Conservation (phyloP, 176 grass and related monocot genomes). For the Musa beccarii region DNA sequence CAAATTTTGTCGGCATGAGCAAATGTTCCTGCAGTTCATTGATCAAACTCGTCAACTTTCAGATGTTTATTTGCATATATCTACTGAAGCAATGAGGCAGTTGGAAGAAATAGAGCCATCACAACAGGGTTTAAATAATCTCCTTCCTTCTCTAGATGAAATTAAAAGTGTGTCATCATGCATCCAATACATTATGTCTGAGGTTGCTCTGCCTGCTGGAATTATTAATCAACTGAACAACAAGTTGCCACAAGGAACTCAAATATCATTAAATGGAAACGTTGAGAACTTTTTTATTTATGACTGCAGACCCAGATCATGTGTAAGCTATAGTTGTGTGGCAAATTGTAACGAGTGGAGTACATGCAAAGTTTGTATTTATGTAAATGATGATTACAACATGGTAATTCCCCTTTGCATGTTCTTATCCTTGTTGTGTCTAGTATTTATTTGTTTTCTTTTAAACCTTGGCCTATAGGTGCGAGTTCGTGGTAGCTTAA, state of each 20-base stretch:
- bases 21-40: conserved; percentile 39
- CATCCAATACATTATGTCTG: conserved; percentile 42
- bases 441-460: conserved; percentile 23
- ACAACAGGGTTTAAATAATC: conserved; percentile 21
- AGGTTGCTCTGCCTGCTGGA: conserved; percentile 23
- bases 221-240: conserved; percentile 30
- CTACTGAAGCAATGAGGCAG: conserved; percentile 17
- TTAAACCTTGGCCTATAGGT: conserved; percentile 40
- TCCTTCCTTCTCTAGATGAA: conserved; percentile 35
- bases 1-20: conserved; percentile 25
- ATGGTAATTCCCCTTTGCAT: conserved; percentile 41
- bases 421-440: conserved; percentile 19
- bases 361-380: conserved; percentile 44
- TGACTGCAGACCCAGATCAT: conserved; percentile 30
- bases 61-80: conserved; percentile 47
- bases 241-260: conserved; percentile 42
- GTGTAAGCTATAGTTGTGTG: not conserved
- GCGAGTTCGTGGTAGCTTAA: conserved; percentile 49
- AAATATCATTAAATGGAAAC: conserved; percentile 59
- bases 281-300: conserved; percentile 51
- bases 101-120: conserved; percentile 4
- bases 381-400: conserved; percentile 55
- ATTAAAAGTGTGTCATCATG: conserved; percentile 61
- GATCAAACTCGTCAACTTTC: conserved; percentile 28
- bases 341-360: conserved; percentile 24